Evolutionary conservation across 1,284 basidiomycete species (phyloP).

Genomic region (Moniliella sp.): DNA sequence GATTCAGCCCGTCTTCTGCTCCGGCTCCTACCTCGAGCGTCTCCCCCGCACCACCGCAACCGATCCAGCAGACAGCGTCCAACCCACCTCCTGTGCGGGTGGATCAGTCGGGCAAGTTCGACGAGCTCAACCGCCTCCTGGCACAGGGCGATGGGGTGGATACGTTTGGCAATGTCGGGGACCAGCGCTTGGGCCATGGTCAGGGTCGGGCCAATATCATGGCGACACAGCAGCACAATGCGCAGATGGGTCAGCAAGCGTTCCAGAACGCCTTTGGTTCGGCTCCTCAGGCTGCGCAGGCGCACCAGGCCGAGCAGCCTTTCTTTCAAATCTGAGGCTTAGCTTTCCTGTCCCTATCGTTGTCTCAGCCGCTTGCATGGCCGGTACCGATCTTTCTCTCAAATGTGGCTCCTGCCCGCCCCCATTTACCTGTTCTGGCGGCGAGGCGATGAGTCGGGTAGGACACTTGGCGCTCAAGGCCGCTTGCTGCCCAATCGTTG

Average conservation of each 20-base stretch:
- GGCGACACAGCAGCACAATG: constrained; percentile 4
- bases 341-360: background rate
- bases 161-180: constrained; percentile 32
- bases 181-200: constrained; percentile 10
- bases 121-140: constrained; percentile 26
- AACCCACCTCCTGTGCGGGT: constrained; percentile 9
- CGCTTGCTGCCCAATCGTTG: too few species aligned
- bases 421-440: background rate
- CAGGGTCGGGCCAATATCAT: constrained; percentile 2
- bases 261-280: constrained; percentile 3
- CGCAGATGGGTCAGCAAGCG: constrained; percentile 5
- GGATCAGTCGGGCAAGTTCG: constrained; percentile 9
- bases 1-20: constrained; percentile 2
- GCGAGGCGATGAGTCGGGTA: background rate
- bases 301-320: constrained; percentile 5
- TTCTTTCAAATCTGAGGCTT: background rate
- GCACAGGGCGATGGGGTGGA: constrained; percentile 28
- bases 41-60: constrained; percentile 4
- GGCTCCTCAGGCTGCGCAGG: constrained; percentile 9
- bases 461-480: too few species aligned
- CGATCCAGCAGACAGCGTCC: constrained; percentile 6
- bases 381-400: background rate
- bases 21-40: constrained; percentile 2
- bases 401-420: background rate
- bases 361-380: background rate